A percentile compares a stretch with the other conserved stretches of the same genome.
These are phyloP conservation scores for Trichoderma oligosporum DNA, from an alignment of 2,329 filamentous ascomycete species.

Conservation along the genomic window DNA sequence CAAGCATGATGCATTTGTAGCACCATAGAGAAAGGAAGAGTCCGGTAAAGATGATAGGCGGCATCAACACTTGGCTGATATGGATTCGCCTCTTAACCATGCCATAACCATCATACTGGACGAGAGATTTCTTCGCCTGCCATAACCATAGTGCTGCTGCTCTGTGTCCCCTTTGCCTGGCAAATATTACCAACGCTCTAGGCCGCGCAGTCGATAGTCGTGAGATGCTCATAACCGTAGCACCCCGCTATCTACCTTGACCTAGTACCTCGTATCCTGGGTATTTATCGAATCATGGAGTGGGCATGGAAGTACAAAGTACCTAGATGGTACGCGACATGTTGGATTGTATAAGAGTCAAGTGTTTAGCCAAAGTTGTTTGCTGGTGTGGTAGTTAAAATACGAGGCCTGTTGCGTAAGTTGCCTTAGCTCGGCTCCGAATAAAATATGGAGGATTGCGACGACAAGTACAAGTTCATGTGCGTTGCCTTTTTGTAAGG, in stretches of 20 bases:
- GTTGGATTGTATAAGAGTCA: background rate
- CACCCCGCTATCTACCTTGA: background rate
- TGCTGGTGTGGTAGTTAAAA: background rate
- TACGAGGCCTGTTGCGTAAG: background rate
- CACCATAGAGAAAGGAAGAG: constrained; percentile 62
- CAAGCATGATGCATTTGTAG: constrained; percentile 68
- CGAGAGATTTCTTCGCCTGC: background rate
- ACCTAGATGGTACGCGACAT: background rate
- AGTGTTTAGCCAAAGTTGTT: background rate
- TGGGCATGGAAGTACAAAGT: no score
- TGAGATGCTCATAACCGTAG: background rate
- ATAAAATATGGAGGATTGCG: no score
- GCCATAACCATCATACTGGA: background rate
- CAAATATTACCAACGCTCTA: background rate
- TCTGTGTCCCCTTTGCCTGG: background rate
- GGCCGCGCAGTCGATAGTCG: background rate
- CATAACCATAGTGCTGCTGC: background rate
- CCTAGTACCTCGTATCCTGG: no score
- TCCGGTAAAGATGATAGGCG: constrained; percentile 63
- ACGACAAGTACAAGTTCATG: no score
- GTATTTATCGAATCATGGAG: no score
- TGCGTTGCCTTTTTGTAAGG: constrained; percentile 6
- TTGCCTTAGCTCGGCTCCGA: background rate
- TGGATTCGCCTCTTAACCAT: constrained; percentile 28
- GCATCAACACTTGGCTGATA: constrained; percentile 47